A percentile compares a stretch with the other conserved stretches of the same genome.
Conservation (phyloP, 2,329 filamentous ascomycete species). For the Cladophialophora psammophila region DNA sequence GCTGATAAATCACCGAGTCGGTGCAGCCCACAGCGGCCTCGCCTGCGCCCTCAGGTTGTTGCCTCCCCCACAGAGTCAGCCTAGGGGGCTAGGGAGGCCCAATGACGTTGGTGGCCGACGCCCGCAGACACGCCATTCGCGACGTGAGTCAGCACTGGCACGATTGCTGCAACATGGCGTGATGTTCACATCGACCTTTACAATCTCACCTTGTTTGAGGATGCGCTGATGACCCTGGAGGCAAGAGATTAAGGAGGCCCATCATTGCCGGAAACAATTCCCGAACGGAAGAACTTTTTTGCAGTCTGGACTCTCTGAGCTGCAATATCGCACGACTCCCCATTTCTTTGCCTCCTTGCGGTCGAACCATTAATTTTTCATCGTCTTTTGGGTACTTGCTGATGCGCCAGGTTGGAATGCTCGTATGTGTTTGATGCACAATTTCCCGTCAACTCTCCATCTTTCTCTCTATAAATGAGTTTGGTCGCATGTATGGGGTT, state of each 20-base stretch:
- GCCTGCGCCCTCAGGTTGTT: neutral
- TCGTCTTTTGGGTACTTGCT: too few species aligned
- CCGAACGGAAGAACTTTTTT: too few species aligned
- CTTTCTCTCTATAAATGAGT: too few species aligned
- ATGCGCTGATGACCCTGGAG: neutral
- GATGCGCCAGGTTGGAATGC: too few species aligned
- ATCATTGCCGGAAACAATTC: neutral
- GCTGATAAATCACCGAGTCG: conserved; percentile 3
- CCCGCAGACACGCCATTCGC: neutral
- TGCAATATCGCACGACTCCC: too few species aligned
- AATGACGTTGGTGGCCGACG: conserved; percentile 23
- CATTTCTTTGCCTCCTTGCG: too few species aligned
- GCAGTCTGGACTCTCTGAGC: too few species aligned
- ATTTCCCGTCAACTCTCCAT: too few species aligned
- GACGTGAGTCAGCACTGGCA: conserved; percentile 7
- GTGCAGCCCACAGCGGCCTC: neutral
- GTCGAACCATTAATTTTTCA: too few species aligned
- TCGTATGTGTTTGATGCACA: too few species aligned
- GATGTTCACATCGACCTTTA: neutral
- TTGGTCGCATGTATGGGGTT: too few species aligned
- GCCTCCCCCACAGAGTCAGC: conserved; percentile 25
- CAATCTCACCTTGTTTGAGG: neutral
- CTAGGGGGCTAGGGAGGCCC: neutral
- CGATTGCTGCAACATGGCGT: neutral
- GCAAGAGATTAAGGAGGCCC: neutral